Percentiles rank a stretch among this genome's conserved stretches.
Conservation (phyloP, 306 rosid genomes). For the cucumber (Cucumis sativus) region Cucumber_9930_V3 NC_026660.2:20854001-20854500, state of each 20-base stretch:
- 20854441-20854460: constrained; percentile 90
- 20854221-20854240: neutral
- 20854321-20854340: neutral
- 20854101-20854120: constrained; percentile 90
- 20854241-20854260: neutral
- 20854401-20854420: neutral
- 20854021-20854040: constrained; percentile 13
- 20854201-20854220: neutral
- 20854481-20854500: constrained; percentile 69
- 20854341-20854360: neutral
- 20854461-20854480: constrained; percentile 90
- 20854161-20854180: constrained; percentile 40
- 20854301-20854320: neutral
- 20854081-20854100: constrained; percentile 83
- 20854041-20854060: constrained; percentile 46
- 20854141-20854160: constrained; percentile 97
- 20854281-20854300: neutral
- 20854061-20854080: constrained; percentile 82
- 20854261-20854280: neutral
- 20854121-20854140: constrained; percentile 97
- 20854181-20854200: neutral
- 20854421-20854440: constrained; percentile 23
- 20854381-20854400: neutral
- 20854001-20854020: neutral
- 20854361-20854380: neutral